phyloP scores from a whole-genome alignment of 495 filamentous ascomycete species.

The Xylaria cubensis region DNA sequence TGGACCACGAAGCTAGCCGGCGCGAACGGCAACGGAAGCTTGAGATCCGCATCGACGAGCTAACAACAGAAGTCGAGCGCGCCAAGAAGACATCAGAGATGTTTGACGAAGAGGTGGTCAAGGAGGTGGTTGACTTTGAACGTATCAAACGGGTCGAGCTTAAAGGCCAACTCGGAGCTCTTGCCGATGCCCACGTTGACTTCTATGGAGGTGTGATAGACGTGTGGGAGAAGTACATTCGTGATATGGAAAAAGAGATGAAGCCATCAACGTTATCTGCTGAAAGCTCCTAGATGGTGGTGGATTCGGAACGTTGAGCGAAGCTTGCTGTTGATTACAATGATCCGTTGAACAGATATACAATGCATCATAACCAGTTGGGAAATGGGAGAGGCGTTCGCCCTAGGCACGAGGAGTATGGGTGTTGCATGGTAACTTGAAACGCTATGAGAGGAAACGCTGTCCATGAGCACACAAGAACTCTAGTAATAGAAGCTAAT shows the following conservation, averaged over 20 bases:
- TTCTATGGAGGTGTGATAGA: constrained; percentile 83
- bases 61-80: constrained; percentile 85
- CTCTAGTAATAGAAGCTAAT: background rate
- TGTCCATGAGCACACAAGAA: background rate
- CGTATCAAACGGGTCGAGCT: constrained; percentile 95
- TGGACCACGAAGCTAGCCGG: constrained; percentile 92
- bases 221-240: constrained; percentile 88
- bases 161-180: constrained; percentile 78
- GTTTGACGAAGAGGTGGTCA: constrained; percentile 93
- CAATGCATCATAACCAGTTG: background rate
- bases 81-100: constrained; percentile 82
- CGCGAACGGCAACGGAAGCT: constrained; percentile 86
- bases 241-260: constrained; percentile 79
- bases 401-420: background rate
- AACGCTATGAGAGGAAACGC: background rate
- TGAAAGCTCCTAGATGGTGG: constrained; percentile 12
- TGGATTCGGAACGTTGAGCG: background rate
- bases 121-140: constrained; percentile 92
- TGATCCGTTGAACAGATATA: background rate
- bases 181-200: constrained; percentile 85
- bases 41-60: constrained; percentile 87
- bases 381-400: constrained; percentile 4
- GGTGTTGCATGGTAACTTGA: background rate
- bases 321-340: background rate
- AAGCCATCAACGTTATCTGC: constrained; percentile 27